Evolutionary conservation across 2,329 filamentous ascomycete genomes (phyloP), one percentile per base, ranked within the genome.

Genomic region (Pseudogymnoascus sp.): DNA sequence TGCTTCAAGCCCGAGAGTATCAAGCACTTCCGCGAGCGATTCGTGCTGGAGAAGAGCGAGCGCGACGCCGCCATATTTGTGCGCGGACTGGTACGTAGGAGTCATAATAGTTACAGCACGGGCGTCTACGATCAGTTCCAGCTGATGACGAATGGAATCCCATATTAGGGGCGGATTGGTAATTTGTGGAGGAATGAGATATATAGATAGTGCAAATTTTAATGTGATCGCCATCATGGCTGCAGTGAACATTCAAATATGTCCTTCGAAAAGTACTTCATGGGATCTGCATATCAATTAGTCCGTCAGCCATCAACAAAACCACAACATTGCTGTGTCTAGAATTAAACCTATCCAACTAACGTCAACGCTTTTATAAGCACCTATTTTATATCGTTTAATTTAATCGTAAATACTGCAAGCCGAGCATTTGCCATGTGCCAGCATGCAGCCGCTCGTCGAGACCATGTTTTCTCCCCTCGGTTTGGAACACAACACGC

Each of bases 91-190:
- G 88, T 97, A 71, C 88, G 87, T 78, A 95, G 89, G 81, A 97
- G 92, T 72, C 90, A 94, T 70, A 84, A 87, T 62, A 97, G 90
- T 76, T 90, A 94, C 72, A 92, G 89, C 61, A 99, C 94, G 1
- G 92, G 90, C 66, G 88, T 93, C 57, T 99, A 99, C 74, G 95
- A 99, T 77, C 90, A 96, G 74, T 99, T 97, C 81, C 94, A 99
- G 79, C 78, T 97, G 70, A 78, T 97, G 76, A 97, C 94, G 33
- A 97, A 99, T 72, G 94, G 93, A 6, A 99, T 99, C 74, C 94
- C 94, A 35, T 97, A 95, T 58, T 54, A 54, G 28, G 4, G 47
- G n/a, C 9, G 16, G 9, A 11, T 6, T 18, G 28, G 5, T 54
- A 20, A 22, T 18, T 5, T 35, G 16, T 54, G 28, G 28, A 33